Base-by-base conservation (phyloP, 257 asterid species). In the Anisodus tanguticus region DNA sequence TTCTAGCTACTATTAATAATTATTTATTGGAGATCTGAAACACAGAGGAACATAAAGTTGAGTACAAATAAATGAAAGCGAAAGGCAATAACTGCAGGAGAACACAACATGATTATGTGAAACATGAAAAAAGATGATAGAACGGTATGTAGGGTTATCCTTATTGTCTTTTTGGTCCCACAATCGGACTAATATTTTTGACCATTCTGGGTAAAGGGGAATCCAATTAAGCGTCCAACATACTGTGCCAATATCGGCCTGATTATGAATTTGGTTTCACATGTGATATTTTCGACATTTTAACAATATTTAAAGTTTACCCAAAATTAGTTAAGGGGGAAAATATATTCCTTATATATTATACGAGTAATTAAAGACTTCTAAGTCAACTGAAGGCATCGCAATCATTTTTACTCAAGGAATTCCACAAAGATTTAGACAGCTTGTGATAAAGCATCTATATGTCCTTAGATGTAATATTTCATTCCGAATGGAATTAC, bases 61-160 rank as follows among this genome's bases (percentile, higher is more conserved):
- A 49, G 80, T 47, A 9, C 55, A 4, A 10, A 49, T 0, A 51
- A 67, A 49, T 22, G 58, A 76, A 76, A 76, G 81, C 5, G 22
- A 76, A 76, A 76, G 81, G 81, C 81, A 51, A 76, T 76, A 26
- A 22, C 45, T 26, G 63, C 10, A 26, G 45, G 4, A 76, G 81
- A 76, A 26, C 22, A 76, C 22, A 76, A 37, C n/a, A 69, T 76
- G 41, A 74, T 74, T 47, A 1, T 10, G 6, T 49, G 35, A n/a
- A 19, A 47, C 60, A 22, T 47, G 37, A 41, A 39, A 68, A 62
- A 41, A 8, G 80, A 47, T 47, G 63, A 76, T 51, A 76, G 12
- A 76, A 51, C 26, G 4, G 22, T 51, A 12, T 31, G 60, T 76
- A 26, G 81, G 81, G 63, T 1, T 76, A 1, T 76, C 26, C 57